These are phyloP conservation scores for Pulveroboletus ravenelii DNA, from an alignment of 768 basidiomycete species.

Conservation along the genomic window DNA sequence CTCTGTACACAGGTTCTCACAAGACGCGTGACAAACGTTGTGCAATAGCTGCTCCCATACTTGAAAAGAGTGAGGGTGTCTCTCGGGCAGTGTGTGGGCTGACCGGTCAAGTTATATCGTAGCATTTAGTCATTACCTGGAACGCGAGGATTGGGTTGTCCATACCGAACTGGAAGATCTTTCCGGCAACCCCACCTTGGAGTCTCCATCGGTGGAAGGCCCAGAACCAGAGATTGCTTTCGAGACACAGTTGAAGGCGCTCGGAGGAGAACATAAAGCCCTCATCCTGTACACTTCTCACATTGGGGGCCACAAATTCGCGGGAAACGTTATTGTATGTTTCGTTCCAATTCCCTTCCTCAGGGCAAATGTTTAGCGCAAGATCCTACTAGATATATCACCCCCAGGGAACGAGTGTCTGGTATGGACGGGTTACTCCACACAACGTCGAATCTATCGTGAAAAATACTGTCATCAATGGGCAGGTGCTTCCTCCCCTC, in stretches of 20 bases:
- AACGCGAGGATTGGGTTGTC: conserved; percentile 67
- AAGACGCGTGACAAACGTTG: conserved; percentile 91
- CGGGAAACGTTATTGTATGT: conserved; percentile 86
- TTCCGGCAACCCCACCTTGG: conserved; percentile 29
- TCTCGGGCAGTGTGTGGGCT: conserved; percentile 13
- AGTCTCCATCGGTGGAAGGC: conserved; percentile 12
- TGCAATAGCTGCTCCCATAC: conserved; percentile 77
- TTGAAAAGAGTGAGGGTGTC: conserved; percentile 58
- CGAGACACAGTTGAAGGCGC: conserved; percentile 40
- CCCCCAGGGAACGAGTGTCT: conserved; percentile 79
- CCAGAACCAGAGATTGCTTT: conserved; percentile 52
- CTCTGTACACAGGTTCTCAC: conserved; percentile 67
- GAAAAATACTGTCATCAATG: conserved; percentile 79
- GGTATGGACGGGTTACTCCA: conserved; percentile 92
- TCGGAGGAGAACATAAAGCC: conserved; percentile 57
- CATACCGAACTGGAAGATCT: conserved; percentile 69
- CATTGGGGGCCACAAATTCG: conserved; percentile 89
- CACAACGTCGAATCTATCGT: conserved; percentile 86
- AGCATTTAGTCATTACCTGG: conserved; percentile 64
- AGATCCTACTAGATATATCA: conserved; percentile 63
- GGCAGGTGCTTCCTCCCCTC: conserved; percentile 78
- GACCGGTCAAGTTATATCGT: neutral
- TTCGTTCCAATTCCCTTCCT: neutral
- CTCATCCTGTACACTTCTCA: conserved; percentile 87
- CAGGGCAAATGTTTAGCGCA: neutral